Percentiles rank a stretch among this genome's conserved stretches.
These are phyloP conservation scores for Fusarium liriodendri DNA, from an alignment of 2,329 filamentous ascomycete species.

Conservation along the genomic window DNA sequence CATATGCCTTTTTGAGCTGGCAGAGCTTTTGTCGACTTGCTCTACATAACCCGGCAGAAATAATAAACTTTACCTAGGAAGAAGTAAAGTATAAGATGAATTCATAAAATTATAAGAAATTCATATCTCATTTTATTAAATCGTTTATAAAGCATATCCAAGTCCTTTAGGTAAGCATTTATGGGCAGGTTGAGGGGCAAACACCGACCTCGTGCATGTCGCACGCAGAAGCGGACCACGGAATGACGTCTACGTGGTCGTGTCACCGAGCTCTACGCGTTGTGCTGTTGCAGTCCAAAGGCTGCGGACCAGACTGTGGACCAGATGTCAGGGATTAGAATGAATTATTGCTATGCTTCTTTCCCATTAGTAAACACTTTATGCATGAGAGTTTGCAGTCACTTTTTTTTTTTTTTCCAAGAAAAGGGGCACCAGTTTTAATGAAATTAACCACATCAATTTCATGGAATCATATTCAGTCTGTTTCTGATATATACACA, in stretches of 20 bases:
- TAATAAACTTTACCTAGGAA: no score
- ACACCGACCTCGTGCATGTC: background rate
- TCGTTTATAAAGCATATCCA: no score
- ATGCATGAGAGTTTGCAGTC: background rate
- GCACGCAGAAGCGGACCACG: background rate
- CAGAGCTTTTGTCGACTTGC: background rate
- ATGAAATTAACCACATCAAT: slow-evolving; percentile 1
- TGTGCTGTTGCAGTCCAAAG: background rate
- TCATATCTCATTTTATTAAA: no score
- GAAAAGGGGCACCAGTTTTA: background rate
- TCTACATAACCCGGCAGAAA: background rate
- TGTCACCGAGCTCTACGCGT: background rate
- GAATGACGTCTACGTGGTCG: background rate
- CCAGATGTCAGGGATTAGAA: background rate
- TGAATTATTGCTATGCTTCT: background rate
- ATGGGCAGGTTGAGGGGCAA: no score
- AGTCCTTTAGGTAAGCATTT: no score
- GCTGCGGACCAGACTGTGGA: background rate
- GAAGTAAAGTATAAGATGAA: no score
- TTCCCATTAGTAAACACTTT: background rate
- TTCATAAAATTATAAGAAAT: no score
- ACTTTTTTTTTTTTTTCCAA: background rate
- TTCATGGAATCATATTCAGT: slow-evolving; percentile 27
- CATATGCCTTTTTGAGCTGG: background rate
- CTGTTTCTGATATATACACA: slow-evolving; percentile 39